These are phyloP conservation scores for Mycena sanguinolenta DNA, from an alignment of 768 basidiomycete species.

Conservation along the genomic window DNA sequence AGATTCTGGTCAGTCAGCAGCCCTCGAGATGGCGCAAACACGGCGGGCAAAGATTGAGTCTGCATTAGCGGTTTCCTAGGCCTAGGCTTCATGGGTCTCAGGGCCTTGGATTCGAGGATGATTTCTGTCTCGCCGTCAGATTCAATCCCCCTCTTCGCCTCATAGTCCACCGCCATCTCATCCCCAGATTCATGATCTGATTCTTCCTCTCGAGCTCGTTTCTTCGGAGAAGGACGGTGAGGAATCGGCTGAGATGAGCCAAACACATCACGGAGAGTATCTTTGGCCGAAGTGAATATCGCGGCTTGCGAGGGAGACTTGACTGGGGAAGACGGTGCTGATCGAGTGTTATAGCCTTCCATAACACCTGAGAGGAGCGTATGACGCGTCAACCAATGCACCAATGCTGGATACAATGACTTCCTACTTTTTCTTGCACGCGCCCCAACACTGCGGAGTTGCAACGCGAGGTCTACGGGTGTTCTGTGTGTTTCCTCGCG, in stretches of 20 bases:
- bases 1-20: slow-evolving; percentile 6
- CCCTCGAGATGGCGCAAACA: slow-evolving; percentile 27
- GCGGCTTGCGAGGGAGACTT: slow-evolving; percentile 54
- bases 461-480: slow-evolving; percentile 64
- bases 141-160: slow-evolving; percentile 36
- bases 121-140: slow-evolving; percentile 35
- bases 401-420: slow-evolving; percentile 7
- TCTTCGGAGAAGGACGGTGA: slow-evolving; percentile 42
- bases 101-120: slow-evolving; percentile 17
- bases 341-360: slow-evolving; percentile 66
- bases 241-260: slow-evolving; percentile 30
- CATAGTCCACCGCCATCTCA: slow-evolving; percentile 46
- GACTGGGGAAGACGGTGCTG: slow-evolving; percentile 50
- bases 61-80: slow-evolving; percentile 48
- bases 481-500: slow-evolving; percentile 45
- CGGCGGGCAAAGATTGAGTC: slow-evolving; percentile 54
- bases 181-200: slow-evolving; percentile 43
- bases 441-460: slow-evolving; percentile 68
- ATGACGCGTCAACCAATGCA: slow-evolving; percentile 42
- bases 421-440: slow-evolving; percentile 73
- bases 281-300: slow-evolving; percentile 70
- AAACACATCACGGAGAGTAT: slow-evolving; percentile 65
- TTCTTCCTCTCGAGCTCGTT: slow-evolving; percentile 53
- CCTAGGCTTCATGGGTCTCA: slow-evolving; percentile 56
- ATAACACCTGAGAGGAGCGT: slow-evolving; percentile 62